Conservation (phyloP, 345 rosid genomes). For the Citrus inodora region DNA sequence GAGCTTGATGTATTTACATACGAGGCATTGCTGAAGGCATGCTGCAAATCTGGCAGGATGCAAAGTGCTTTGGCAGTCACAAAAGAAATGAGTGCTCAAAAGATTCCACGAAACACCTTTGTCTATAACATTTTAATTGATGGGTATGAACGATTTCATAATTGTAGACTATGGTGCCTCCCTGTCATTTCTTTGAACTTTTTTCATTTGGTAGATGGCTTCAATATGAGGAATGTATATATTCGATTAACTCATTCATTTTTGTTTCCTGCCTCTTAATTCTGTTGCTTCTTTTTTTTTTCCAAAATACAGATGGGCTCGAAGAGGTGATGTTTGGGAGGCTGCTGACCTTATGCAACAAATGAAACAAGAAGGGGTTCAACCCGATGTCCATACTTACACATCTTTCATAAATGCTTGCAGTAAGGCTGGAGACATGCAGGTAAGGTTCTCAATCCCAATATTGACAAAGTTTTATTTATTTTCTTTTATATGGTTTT, state of each 20-base stretch:
- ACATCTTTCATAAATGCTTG: constrained; percentile 95
- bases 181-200: not conserved
- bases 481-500: not conserved
- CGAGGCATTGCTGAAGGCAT: constrained; percentile 91
- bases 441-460: constrained; percentile 36
- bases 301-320: constrained; percentile 67
- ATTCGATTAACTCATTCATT: not conserved
- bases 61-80: constrained; percentile 98
- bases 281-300: not conserved
- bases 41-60: constrained; percentile 98
- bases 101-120: constrained; percentile 73
- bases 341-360: constrained; percentile 94
- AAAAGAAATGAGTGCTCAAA: constrained; percentile 79
- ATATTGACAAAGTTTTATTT: not conserved
- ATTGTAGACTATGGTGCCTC: not conserved
- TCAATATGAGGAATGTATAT: not conserved
- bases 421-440: constrained; percentile 96
- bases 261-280: not conserved
- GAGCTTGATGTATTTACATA: constrained; percentile 82
- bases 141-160: constrained; percentile 49
- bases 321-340: constrained; percentile 98
- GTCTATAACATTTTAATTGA: constrained; percentile 89
- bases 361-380: constrained; percentile 82
- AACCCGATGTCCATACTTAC: constrained; percentile 87
- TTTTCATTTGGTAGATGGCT: not conserved